phyloP scores from a whole-genome alignment of 148 eudicot species.

The Diospyros lotus region DNA sequence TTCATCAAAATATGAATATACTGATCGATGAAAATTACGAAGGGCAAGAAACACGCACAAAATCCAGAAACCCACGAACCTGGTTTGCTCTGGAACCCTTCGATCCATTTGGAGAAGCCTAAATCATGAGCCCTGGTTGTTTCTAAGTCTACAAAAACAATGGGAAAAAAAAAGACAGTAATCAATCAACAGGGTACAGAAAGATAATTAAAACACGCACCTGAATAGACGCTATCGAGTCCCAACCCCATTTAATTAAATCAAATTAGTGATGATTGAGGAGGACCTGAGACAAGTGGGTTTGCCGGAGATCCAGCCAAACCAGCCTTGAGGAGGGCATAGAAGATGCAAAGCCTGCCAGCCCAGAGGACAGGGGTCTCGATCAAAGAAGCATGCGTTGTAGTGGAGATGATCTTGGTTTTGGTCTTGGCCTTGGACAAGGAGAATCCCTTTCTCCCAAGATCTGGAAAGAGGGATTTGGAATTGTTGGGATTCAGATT shows the following conservation, averaged over 20 bases:
- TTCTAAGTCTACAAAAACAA: slow-evolving; percentile 32
- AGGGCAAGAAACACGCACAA: not conserved
- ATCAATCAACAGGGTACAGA: too few relatives aligned
- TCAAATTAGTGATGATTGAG: not conserved
- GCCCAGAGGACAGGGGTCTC: slow-evolving; percentile 82
- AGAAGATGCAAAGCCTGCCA: slow-evolving; percentile 75
- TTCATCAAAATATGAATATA: not conserved
- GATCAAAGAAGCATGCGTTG: slow-evolving; percentile 45
- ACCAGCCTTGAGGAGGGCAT: slow-evolving; percentile 88
- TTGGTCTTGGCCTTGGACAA: slow-evolving; percentile 5
- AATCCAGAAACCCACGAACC: slow-evolving; percentile 37
- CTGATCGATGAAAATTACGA: not conserved
- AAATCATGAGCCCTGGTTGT: slow-evolving; percentile 43
- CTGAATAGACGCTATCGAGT: not conserved
- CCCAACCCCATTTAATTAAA: not conserved
- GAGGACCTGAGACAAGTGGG: slow-evolving; percentile 53
- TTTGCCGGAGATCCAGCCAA: slow-evolving; percentile 80
- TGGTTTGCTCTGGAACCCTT: slow-evolving; percentile 57
- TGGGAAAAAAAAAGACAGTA: not conserved
- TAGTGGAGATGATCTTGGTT: not conserved
- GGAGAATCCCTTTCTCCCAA: slow-evolving; percentile 17
- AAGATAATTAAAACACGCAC: not conserved
- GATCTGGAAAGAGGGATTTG: slow-evolving; percentile 34
- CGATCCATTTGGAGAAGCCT: slow-evolving; percentile 83
- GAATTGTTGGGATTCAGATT: slow-evolving; percentile 17